Base-by-base conservation (phyloP, 805 yeast species). In the Barnettozyma sucrosica region DNA sequence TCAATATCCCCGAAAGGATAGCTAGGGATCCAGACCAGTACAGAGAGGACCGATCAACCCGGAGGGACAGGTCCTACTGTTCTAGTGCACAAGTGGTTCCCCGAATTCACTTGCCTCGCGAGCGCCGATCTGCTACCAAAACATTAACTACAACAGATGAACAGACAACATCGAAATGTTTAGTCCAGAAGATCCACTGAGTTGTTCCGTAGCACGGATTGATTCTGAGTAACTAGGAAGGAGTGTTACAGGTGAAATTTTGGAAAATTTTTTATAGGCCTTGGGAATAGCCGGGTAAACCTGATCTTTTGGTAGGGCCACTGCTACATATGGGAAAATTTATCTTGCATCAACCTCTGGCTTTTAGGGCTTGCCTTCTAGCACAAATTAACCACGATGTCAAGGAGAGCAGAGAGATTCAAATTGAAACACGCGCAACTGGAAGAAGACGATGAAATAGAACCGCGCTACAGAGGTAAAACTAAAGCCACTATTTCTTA, bases 121-220 rank as follows among this genome's bases (percentile, higher is more conserved):
- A 72, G 88, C 85, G 85, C 78, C 85, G 86, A 81, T 63, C 78
- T 75, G 85, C 75, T 69, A 61, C 61, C 49, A 56, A 47, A 52
- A 49, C 48, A 51, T 52, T 46, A 36, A 51, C 63, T 54, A 61
- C 64, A 57, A 42, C 51, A 13, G 30, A 30, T 9, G 50, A 46
- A 42, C 46, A 50, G 28, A 46, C 42, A 57, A 53, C 58, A 49
- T 41, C 52, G 41, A 46, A 53, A 34, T 43, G 49, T 58, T 55
- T 58, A 63, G 51, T 42, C 55, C 45, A 10, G 37, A 44, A 44
- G 51, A 26, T 54, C 59, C 50, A 52, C 69, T 70, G 78, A 71
- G 78, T 61, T 66, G 60, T 63, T 62, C 57, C 67, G 66, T 61
- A 69, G 67, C 83, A 77, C 83, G 75, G 81, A 76, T 75, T 74